Evolutionary conservation across 2,329 filamentous ascomycete genomes (phyloP).

Genomic region (Ophiobolus disseminans): DNA sequence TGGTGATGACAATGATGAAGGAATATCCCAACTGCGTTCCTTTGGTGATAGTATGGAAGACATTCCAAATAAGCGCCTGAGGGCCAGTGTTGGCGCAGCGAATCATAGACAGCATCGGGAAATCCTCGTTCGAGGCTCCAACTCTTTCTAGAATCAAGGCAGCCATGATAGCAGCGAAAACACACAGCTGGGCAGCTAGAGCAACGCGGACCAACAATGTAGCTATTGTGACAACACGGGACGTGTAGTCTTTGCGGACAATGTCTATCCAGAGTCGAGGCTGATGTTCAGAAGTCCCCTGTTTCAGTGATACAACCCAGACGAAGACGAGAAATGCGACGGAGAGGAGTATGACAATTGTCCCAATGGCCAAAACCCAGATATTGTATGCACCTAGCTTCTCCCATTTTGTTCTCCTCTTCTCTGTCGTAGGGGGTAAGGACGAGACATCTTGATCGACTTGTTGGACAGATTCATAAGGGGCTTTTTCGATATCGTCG

Average conservation of each 20-base stretch:
- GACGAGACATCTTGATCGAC: not conserved
- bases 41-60: not conserved
- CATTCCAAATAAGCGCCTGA: conserved; percentile 1
- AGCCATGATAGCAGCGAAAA: conserved; percentile 3
- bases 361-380: not conserved
- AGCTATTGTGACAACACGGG: not conserved
- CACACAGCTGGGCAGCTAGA: not conserved
- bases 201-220: not conserved
- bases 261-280: not conserved
- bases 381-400: conserved; percentile 2
- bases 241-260: not conserved
- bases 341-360: not conserved
- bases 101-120: conserved; percentile 1
- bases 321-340: conserved; percentile 1
- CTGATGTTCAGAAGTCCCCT: no score
- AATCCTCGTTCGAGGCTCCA: conserved; percentile 1
- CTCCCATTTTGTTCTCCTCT: not conserved
- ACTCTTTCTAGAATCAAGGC: not conserved
- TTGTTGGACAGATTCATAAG: not conserved
- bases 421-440: not conserved
- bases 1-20: conserved; percentile 1
- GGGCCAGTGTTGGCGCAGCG: not conserved
- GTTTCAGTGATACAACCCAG: not conserved
- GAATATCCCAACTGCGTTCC: not conserved
- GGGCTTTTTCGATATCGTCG: not conserved